Conservation (phyloP, 208 protist species). For the Trypanosoma grayi region DNA sequence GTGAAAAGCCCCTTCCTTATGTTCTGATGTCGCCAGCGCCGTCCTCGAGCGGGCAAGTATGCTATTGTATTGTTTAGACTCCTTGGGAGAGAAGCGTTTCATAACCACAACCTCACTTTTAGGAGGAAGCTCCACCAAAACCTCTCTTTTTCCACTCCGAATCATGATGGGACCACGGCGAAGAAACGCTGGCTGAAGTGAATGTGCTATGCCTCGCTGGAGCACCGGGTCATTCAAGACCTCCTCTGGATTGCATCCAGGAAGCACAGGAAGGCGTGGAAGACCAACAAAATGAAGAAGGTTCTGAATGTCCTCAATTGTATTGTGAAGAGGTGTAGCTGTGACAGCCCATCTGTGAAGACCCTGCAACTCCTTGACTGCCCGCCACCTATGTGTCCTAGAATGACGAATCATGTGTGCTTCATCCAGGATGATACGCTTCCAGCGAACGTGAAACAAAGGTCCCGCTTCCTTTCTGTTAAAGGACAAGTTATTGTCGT, state of each 20-base stretch:
- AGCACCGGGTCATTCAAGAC: slow-evolving; percentile 73
- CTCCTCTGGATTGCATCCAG: slow-evolving; percentile 63
- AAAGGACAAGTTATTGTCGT: slow-evolving; percentile 56
- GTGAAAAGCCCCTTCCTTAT: slow-evolving; percentile 71
- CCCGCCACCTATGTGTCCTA: slow-evolving; percentile 81
- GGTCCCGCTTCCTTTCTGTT: slow-evolving; percentile 63
- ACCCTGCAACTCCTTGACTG: slow-evolving; percentile 75
- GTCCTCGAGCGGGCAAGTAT: slow-evolving; percentile 78
- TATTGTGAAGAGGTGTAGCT: slow-evolving; percentile 94
- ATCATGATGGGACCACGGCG: slow-evolving; percentile 87
- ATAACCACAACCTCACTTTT: slow-evolving; percentile 74
- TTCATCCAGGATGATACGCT: slow-evolving; percentile 94
- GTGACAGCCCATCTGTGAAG: slow-evolving; percentile 91
- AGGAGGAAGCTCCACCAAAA: slow-evolving; percentile 76
- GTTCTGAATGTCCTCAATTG: slow-evolving; percentile 91
- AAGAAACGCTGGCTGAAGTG: slow-evolving; percentile 87
- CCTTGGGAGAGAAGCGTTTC: slow-evolving; percentile 61
- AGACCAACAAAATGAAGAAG: slow-evolving; percentile 83
- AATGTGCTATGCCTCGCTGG: slow-evolving; percentile 78
- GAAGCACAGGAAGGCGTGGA: slow-evolving; percentile 72
- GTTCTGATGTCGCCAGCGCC: slow-evolving; percentile 58
- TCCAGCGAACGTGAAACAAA: slow-evolving; percentile 89
- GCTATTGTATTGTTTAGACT: slow-evolving; percentile 85
- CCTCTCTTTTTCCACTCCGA: slow-evolving; percentile 70
- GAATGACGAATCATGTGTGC: slow-evolving; percentile 92